Percentiles rank a stretch among this genome's conserved stretches.
Evolutionary conservation across 768 basidiomycete species (phyloP).

Genomic region (Tulasnella sp.): DNA sequence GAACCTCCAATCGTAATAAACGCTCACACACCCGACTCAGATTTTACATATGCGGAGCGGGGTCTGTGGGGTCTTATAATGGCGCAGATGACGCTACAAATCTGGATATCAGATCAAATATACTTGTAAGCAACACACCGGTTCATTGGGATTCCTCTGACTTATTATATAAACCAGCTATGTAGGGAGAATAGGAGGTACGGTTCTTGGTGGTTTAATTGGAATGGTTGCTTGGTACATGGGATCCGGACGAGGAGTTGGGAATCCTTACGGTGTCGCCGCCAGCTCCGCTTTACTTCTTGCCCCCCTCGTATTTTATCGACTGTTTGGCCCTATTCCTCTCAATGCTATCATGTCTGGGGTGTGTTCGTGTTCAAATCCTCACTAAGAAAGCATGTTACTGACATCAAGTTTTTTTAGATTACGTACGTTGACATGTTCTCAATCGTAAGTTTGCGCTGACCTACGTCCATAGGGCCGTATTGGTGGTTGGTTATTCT

Average conservation of each 20-base stretch:
- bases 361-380: constrained; percentile 24
- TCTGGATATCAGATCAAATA: constrained; percentile 38
- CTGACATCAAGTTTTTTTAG: not conserved
- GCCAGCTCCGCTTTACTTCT: constrained; percentile 36
- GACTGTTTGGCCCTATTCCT: constrained; percentile 36
- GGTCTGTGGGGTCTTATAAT: constrained; percentile 48
- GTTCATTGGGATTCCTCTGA: not conserved
- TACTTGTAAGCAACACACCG: constrained; percentile 28
- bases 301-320: constrained; percentile 37
- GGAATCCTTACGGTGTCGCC: constrained; percentile 43
- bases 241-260: constrained; percentile 34
- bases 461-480: constrained; percentile 29
- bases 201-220: constrained; percentile 30
- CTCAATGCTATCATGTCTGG: constrained; percentile 28
- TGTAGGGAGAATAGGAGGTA: constrained; percentile 35
- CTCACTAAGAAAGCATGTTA: not conserved
- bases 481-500: constrained; percentile 40
- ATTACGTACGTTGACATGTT: not conserved
- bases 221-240: constrained; percentile 43
- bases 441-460: not conserved
- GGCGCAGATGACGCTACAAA: constrained; percentile 41
- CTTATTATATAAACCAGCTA: constrained; percentile 25
- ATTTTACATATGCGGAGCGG: constrained; percentile 34
- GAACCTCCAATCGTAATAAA: not conserved
- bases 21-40: constrained; percentile 20